These are phyloP conservation scores for Rhizophagus prolifer DNA, from an alignment of 192 early-diverging fungal species.

Conservation along the genomic window DNA sequence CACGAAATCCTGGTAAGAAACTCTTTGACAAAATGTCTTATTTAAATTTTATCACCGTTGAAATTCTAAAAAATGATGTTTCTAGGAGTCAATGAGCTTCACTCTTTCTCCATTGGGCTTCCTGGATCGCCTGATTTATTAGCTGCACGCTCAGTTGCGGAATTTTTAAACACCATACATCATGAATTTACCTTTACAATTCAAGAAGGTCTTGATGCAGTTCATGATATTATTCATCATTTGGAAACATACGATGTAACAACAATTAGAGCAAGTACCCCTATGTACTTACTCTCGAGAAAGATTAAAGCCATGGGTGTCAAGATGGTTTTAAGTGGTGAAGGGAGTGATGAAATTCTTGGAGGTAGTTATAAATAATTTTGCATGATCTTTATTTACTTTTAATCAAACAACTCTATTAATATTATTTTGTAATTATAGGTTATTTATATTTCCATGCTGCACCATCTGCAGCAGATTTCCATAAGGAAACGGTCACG, in stretches of 20 bases:
- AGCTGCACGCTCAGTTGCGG: conserved; percentile 87
- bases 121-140: conserved; percentile 90
- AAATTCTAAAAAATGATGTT: not conserved
- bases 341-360: conserved; percentile 96
- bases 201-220: conserved; percentile 93
- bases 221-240: conserved; percentile 94
- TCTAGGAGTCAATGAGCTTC: conserved; percentile 76
- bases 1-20: not conserved
- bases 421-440: not conserved
- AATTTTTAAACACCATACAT: conserved; percentile 88
- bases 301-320: conserved; percentile 99
- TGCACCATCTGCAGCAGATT: conserved; percentile 74
- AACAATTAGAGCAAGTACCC: conserved; percentile 96
- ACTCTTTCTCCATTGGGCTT: conserved; percentile 97
- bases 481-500: conserved; percentile 89
- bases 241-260: conserved; percentile 99
- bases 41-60: not conserved
- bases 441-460: conserved; percentile 98
- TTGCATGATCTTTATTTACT: not conserved
- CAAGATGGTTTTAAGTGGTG: conserved; percentile 98
- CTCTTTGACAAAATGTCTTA: not conserved
- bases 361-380: conserved; percentile 44
- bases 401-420: not conserved
- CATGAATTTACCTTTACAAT: conserved; percentile 97
- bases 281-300: conserved; percentile 97